phyloP scores from a whole-genome alignment of 1,284 basidiomycete genomes.

The Ganoderma sinense region DNA sequence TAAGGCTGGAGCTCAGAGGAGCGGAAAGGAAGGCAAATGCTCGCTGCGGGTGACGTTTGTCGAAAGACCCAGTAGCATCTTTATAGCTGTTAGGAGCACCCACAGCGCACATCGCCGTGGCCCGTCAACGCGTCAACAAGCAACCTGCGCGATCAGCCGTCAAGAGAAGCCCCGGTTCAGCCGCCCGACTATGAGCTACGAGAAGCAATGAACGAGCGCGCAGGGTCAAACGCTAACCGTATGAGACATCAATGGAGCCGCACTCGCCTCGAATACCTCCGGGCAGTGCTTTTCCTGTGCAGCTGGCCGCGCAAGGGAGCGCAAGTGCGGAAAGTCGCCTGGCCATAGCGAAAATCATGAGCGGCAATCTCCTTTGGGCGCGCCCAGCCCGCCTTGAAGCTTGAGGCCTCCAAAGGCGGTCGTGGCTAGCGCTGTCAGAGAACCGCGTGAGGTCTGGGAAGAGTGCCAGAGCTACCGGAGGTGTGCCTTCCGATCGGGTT shows the following conservation, averaged over 20 bases:
- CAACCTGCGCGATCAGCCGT: constrained; percentile 31
- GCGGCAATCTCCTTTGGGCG: constrained; percentile 25
- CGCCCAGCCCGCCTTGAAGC: constrained; percentile 4
- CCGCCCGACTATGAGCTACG: constrained; percentile 19
- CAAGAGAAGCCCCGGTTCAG: constrained; percentile 22
- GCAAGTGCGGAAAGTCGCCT: neutral
- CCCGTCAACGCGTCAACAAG: constrained; percentile 24
- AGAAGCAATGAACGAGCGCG: constrained; percentile 12
- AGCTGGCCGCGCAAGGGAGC: neutral
- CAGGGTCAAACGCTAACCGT: constrained; percentile 12
- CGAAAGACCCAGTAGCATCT: constrained; percentile 5
- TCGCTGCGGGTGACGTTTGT: constrained; percentile 23
- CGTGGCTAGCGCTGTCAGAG: constrained; percentile 1
- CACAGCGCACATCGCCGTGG: constrained; percentile 21
- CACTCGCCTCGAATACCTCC: neutral
- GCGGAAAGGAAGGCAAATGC: constrained; percentile 17
- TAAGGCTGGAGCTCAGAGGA: constrained; percentile 14
- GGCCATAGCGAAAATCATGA: constrained; percentile 21
- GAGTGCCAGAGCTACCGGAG: constrained; percentile 9
- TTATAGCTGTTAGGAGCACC: constrained; percentile 14
- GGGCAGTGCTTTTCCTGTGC: neutral
- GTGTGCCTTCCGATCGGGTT: constrained; percentile 10
- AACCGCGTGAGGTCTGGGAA: constrained; percentile 1
- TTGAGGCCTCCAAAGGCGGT: neutral
- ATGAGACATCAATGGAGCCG: no score